Evolutionary conservation across 441 rosid genomes (phyloP), one percentile per base, ranked within the genome.

Genomic region (Croton laevigatus): DNA sequence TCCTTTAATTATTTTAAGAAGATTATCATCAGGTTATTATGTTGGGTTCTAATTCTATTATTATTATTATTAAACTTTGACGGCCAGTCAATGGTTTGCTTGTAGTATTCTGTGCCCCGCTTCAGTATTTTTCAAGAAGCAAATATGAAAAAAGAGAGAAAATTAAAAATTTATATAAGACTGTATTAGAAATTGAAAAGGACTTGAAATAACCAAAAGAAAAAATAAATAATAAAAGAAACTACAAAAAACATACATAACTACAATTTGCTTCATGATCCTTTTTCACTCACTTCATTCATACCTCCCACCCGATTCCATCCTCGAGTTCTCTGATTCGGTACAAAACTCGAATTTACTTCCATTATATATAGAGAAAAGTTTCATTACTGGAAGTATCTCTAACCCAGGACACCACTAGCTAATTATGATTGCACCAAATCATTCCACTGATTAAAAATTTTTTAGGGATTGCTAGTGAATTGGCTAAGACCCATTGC

Each of bases 401-500:
- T n/a, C n/a, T n/a, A n/a, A n/a, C n/a, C n/a, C n/a, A n/a, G n/a
- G n/a, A n/a, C n/a, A n/a, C n/a, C n/a, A n/a, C n/a, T n/a, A n/a
- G n/a, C n/a, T n/a, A n/a, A n/a, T n/a, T n/a, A n/a, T n/a, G n/a
- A n/a, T n/a, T n/a, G n/a, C n/a, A n/a, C n/a, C n/a, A n/a, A n/a
- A n/a, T n/a, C n/a, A n/a, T n/a, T n/a, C n/a, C n/a, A n/a, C n/a
- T n/a, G n/a, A n/a, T n/a, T n/a, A n/a, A n/a, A n/a, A n/a, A n/a
- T n/a, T n/a, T n/a, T 79, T 65, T 76, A 57, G 54, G 22, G 64
- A 52, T 79, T 74, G 76, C 61, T 69, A 23, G 70, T 66, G 80
- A 82, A 82, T 61, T 76, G 88, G 59, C 75, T 74, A 53, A 79
- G 62, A 4, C 81, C 83, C n/a, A n/a, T n/a, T n/a, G n/a, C n/a